Base-by-base conservation (phyloP, 177 flowering plant species). In the Vitis hybrid region DNA sequence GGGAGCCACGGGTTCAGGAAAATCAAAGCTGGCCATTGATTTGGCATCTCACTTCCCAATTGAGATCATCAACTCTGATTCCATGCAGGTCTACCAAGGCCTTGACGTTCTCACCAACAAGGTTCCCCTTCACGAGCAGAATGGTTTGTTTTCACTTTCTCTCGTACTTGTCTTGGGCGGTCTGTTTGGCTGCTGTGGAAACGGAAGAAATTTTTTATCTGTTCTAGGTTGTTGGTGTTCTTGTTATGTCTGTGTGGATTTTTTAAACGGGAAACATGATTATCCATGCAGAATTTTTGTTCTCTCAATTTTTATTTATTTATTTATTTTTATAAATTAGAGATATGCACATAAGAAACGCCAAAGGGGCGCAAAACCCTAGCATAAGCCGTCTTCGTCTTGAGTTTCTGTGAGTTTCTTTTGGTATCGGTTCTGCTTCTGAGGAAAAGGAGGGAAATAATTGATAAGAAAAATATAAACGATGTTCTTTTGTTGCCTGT, bases 31-130 rank as follows among this genome's bases (percentile, higher is more conserved):
- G 3, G 88, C 97, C 61, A 83, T 91, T 20, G 93, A 90, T 66
- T 81, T 90, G 28, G 92, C 91, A 1, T 71, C 89, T 31, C 85
- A 88, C 55, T 88, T 91, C 73, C 89, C 94, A 3, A 31, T 89
- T 24, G 97, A 92, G 71, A 79, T 92, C 82, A 87, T 92, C 80
- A 92, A 88, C 80, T 91, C 97, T 14, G 97, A 91, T 65, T 89
- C 95, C 55, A 92, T 92, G 95, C 97, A 89, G 82, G 92, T 89
- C 62, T 90, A 92, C 62, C 53, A 62, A 11, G 95, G 96, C 14
- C 80, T 92, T 12, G 94, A 91, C 77, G 84, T 92, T 72, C 92
- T 92, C 78, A 92, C 97, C 76, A 91, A 92, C 73, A 92, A 92
- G 75, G 89, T 92, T 50, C 80, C 92, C 11, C 58, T 81, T 64